These are phyloP conservation scores for Candida dajiaensis DNA, from an alignment of 805 yeast species.

Conservation along the genomic window DNA sequence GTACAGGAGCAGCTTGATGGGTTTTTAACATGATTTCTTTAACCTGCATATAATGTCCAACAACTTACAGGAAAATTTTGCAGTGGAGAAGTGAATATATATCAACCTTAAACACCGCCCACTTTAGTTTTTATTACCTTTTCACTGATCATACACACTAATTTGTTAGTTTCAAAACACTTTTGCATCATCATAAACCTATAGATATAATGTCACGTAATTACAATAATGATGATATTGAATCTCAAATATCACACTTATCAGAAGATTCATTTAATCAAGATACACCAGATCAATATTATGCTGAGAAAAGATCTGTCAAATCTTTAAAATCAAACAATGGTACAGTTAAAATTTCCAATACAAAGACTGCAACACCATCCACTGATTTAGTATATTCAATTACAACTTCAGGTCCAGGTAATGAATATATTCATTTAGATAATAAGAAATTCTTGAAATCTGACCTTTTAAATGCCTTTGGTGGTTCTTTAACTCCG, in stretches of 20 bases:
- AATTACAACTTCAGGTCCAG: constrained; percentile 23
- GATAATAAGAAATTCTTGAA: constrained; percentile 27
- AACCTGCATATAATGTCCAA: too few relatives aligned
- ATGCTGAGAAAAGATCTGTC: constrained; percentile 4
- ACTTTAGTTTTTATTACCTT: too few relatives aligned
- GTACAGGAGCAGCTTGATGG: too few relatives aligned
- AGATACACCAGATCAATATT: constrained; percentile 5
- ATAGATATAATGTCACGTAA: not conserved
- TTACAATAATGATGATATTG: constrained; percentile 5
- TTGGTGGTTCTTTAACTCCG: constrained; percentile 71
- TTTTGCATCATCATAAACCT: not conserved
- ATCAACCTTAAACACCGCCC: too few relatives aligned
- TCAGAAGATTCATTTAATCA: constrained; percentile 10
- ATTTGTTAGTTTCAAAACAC: too few relatives aligned
- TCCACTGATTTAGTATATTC: constrained; percentile 12
- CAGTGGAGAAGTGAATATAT: not conserved
- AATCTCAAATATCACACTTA: constrained; percentile 12
- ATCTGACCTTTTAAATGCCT: constrained; percentile 48
- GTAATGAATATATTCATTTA: constrained; percentile 20
- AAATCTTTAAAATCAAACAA: not conserved
- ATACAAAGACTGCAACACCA: not conserved
- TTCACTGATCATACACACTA: not conserved
- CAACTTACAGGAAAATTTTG: not conserved
- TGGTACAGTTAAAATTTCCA: not conserved
- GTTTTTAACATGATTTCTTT: too few relatives aligned